A percentile compares a stretch with the other conserved stretches of the same genome.
These are phyloP conservation scores for Lactifluus volemus DNA, from an alignment of 768 basidiomycete species.

Conservation along the genomic window DNA sequence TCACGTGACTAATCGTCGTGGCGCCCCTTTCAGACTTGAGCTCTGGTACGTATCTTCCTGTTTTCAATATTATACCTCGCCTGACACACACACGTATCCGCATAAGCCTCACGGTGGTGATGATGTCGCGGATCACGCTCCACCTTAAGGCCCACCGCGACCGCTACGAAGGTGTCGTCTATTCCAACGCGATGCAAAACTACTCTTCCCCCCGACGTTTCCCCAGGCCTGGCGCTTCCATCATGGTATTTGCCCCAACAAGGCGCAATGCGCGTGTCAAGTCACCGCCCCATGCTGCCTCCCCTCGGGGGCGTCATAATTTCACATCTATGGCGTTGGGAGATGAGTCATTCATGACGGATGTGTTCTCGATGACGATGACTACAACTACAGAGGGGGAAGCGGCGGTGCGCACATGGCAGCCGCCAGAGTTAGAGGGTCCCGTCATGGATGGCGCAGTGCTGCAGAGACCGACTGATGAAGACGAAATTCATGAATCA, in stretches of 20 bases:
- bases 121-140: no score
- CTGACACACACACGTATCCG: not conserved
- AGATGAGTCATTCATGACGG: not conserved
- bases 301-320: not conserved
- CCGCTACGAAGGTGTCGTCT: not conserved
- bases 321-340: no score
- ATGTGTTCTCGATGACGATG: not conserved
- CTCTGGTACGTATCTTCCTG: not conserved
- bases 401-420: not conserved
- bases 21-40: not conserved
- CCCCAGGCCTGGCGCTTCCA: not conserved
- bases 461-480: no score
- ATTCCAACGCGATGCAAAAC: not conserved
- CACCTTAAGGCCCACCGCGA: not conserved
- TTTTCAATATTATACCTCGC: not conserved
- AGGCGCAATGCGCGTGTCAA: not conserved
- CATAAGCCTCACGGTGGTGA: no score
- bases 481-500: no score
- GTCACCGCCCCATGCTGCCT: no score
- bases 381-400: not conserved
- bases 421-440: no score
- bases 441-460: no score
- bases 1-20: not conserved
- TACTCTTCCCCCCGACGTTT: constrained; percentile 22
- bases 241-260: not conserved